Conservation (phyloP, 2,329 filamentous ascomycete species). For the Colletotrichum tabaci region DNA sequence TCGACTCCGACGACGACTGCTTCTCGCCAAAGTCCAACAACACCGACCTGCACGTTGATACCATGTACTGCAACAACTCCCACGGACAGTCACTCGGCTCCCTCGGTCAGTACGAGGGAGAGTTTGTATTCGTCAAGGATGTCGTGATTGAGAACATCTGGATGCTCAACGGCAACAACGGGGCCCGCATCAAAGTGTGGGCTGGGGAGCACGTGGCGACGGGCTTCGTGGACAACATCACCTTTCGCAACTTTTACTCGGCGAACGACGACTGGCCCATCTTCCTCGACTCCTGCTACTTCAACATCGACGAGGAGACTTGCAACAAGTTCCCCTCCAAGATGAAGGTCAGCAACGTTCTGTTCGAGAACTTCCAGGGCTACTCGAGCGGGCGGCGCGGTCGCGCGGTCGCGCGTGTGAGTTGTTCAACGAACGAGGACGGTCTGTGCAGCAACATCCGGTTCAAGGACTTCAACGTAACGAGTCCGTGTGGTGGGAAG, state of each 20-base stretch:
- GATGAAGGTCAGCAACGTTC: constrained; percentile 72
- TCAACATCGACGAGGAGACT: constrained; percentile 64
- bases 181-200: constrained; percentile 74
- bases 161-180: constrained; percentile 65
- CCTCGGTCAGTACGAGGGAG: constrained; percentile 69
- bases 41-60: constrained; percentile 70
- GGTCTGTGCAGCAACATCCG: constrained; percentile 70
- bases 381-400: constrained; percentile 71
- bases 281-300: constrained; percentile 75
- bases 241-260: constrained; percentile 72
- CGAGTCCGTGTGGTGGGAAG: constrained; percentile 61
- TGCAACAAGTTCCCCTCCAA: constrained; percentile 68
- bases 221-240: constrained; percentile 73
- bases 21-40: constrained; percentile 74
- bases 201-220: constrained; percentile 70
- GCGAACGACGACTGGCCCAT: constrained; percentile 72
- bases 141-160: constrained; percentile 73
- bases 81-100: constrained; percentile 72
- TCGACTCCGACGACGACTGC: constrained; percentile 71
- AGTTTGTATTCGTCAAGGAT: constrained; percentile 68
- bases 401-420: constrained; percentile 66
- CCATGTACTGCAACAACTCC: constrained; percentile 73
- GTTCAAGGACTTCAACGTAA: constrained; percentile 69
- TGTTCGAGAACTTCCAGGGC: constrained; percentile 71
- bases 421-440: constrained; percentile 65